Conservation (phyloP, 495 filamentous ascomycete genomes). For the Mytilinidion resinicola region DNA sequence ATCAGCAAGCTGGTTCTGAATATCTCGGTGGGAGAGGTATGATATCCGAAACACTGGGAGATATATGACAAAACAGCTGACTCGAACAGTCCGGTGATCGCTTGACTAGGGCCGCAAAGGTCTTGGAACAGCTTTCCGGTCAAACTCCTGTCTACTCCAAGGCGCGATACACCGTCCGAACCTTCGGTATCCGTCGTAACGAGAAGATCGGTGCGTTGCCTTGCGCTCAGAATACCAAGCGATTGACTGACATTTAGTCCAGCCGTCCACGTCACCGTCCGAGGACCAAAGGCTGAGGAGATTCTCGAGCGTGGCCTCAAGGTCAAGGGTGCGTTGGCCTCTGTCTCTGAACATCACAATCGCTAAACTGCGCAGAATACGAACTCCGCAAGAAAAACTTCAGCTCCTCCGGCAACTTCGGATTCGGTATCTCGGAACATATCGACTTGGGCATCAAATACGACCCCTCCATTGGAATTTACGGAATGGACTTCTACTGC, state of each 20-base stretch:
- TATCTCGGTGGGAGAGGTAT: conserved; percentile 91
- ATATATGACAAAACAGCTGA: too few species aligned
- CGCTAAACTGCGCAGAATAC: conserved; percentile 51
- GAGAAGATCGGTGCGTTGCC: conserved; percentile 96
- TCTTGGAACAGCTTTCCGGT: conserved; percentile 98
- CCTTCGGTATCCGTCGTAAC: conserved; percentile 99
- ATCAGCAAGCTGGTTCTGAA: conserved; percentile 99
- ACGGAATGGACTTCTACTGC: conserved; percentile 99
- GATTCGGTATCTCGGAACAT: conserved; percentile 99
- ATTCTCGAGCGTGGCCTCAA: conserved; percentile 99
- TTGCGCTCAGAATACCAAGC: conserved; percentile 94
- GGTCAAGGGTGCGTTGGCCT: conserved; percentile 65
- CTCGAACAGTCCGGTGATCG: conserved; percentile 76
- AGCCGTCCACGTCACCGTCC: conserved; percentile 98
- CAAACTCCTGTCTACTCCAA: conserved; percentile 99
- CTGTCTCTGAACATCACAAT: too few species aligned
- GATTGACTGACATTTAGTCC: conserved; percentile 39
- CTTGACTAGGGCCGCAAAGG: conserved; percentile 98
- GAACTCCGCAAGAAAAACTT: conserved; percentile 99
- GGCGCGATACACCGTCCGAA: conserved; percentile 99
- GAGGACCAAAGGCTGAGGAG: conserved; percentile 99
- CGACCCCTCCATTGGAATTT: conserved; percentile 78
- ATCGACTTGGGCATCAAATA: conserved; percentile 98
- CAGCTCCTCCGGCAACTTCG: conserved; percentile 97
- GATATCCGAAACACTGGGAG: too few species aligned